Percentiles rank a stretch among this genome's conserved stretches.
These are phyloP conservation scores for Setaria viridis DNA, from an alignment of 202 grass and related monocot species.

Conservation along the genomic window DNA sequence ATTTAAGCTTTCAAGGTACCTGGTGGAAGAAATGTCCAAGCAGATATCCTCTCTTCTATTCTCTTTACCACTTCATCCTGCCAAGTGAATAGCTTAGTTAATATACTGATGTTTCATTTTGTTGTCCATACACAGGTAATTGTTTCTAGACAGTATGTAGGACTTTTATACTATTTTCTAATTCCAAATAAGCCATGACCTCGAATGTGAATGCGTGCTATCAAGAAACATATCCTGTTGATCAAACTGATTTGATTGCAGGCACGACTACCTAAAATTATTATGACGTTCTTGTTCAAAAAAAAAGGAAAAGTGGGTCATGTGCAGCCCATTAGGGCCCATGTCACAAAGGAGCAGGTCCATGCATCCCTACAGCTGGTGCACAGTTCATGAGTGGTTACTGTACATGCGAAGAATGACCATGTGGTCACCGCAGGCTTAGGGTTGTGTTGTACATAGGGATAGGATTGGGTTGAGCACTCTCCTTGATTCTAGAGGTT, in stretches of 20 bases:
- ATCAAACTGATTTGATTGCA: constrained; percentile 2
- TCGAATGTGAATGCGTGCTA: neutral
- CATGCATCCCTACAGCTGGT: neutral
- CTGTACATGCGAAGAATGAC: neutral
- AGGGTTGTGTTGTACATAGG: neutral
- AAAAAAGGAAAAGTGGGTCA: constrained; percentile 12
- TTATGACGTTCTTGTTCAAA: neutral
- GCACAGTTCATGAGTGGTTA: neutral
- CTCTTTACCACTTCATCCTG: constrained; percentile 74
- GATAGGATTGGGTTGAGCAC: neutral
- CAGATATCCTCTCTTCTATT: constrained; percentile 82
- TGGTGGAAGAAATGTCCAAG: constrained; percentile 91
- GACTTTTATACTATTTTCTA: constrained; percentile 4
- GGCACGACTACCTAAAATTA: neutral
- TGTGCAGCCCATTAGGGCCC: neutral
- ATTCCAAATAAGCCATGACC: constrained; percentile 3
- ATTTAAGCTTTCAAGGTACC: constrained; percentile 47
- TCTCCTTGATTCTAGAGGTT: neutral
- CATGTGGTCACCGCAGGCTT: neutral
- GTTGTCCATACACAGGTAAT: neutral
- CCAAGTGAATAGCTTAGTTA: constrained; percentile 41
- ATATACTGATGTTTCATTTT: neutral
- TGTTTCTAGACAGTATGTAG: neutral
- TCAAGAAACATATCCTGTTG: constrained; percentile 17
- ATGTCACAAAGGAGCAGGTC: neutral